Evolutionary conservation across 2,329 filamentous ascomycete species (phyloP).

Genomic region (Ophiocordyceps camponoti-saundersi): DNA sequence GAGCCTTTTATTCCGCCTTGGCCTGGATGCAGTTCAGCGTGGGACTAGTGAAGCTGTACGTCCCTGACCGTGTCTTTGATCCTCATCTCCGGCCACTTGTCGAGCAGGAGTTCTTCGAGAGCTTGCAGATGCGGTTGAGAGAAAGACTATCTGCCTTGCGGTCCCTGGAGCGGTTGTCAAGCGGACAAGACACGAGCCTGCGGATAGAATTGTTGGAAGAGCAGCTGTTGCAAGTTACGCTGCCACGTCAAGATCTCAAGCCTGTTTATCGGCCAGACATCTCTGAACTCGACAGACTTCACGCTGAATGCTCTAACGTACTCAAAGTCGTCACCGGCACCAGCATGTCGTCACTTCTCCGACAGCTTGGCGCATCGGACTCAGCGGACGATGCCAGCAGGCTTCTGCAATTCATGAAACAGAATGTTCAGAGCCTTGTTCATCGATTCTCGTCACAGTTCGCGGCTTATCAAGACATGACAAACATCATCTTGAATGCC

Average conservation of each 20-base stretch:
- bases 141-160: slow-evolving; percentile 42
- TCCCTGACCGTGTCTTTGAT: slow-evolving; percentile 77
- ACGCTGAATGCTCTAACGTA: slow-evolving; percentile 69
- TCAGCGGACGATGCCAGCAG: slow-evolving; percentile 6
- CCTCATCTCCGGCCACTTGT: slow-evolving; percentile 52
- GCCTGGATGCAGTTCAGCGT: slow-evolving; percentile 66
- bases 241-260: slow-evolving; percentile 44
- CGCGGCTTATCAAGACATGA: slow-evolving; percentile 72
- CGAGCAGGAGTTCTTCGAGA: slow-evolving; percentile 39
- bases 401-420: slow-evolving; percentile 31
- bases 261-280: slow-evolving; percentile 53
- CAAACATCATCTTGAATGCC: slow-evolving; percentile 59
- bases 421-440: slow-evolving; percentile 51
- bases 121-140: slow-evolving; percentile 37
- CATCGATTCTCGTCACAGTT: slow-evolving; percentile 53
- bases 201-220: slow-evolving; percentile 45
- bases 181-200: slow-evolving; percentile 49
- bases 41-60: slow-evolving; percentile 59
- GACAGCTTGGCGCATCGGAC: slow-evolving; percentile 7
- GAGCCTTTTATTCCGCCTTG: slow-evolving; percentile 22
- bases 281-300: slow-evolving; percentile 54
- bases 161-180: slow-evolving; percentile 49
- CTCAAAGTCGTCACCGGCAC: slow-evolving; percentile 44
- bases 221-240: slow-evolving; percentile 47
- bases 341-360: slow-evolving; percentile 20